These are phyloP conservation scores for Candida ulmi DNA, from an alignment of 805 yeast genomes.

Conservation along the genomic window DNA sequence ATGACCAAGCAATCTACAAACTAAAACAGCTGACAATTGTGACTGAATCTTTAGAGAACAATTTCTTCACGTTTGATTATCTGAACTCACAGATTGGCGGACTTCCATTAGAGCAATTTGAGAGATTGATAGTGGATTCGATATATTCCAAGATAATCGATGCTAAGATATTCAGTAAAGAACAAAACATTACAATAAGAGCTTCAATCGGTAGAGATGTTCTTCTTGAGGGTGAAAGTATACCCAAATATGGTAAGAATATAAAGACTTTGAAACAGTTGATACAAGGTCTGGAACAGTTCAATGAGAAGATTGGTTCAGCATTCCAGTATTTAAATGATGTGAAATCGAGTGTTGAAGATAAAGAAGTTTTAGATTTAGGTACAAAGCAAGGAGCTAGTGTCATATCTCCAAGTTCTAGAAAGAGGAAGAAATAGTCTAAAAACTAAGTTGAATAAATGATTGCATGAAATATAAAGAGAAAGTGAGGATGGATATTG, in stretches of 20 bases:
- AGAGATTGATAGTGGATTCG: constrained; percentile 17
- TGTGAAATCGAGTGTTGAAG: neutral
- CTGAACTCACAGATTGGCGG: constrained; percentile 9
- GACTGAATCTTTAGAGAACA: constrained; percentile 10
- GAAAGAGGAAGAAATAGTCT: too few species aligned
- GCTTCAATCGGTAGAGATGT: constrained; percentile 22
- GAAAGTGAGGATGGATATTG: too few species aligned
- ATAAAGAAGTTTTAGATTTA: neutral
- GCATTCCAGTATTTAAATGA: constrained; percentile 9
- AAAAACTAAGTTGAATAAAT: too few species aligned
- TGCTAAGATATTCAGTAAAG: constrained; percentile 16
- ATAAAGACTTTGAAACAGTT: constrained; percentile 6
- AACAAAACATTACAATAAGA: constrained; percentile 12
- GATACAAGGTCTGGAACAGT: constrained; percentile 9
- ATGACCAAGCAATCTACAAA: constrained; percentile 11
- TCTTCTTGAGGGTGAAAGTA: constrained; percentile 8
- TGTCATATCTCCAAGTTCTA: neutral
- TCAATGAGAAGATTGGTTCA: constrained; percentile 9
- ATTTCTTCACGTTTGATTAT: constrained; percentile 7
- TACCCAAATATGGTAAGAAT: neutral
- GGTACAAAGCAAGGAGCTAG: too few species aligned
- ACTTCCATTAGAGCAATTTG: constrained; percentile 9
- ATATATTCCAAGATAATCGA: constrained; percentile 13
- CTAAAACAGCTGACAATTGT: constrained; percentile 17
- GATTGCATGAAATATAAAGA: too few species aligned